Conservation (phyloP, 2,329 filamentous ascomycete genomes). For the Pseudogymnoascus sp. region DNA sequence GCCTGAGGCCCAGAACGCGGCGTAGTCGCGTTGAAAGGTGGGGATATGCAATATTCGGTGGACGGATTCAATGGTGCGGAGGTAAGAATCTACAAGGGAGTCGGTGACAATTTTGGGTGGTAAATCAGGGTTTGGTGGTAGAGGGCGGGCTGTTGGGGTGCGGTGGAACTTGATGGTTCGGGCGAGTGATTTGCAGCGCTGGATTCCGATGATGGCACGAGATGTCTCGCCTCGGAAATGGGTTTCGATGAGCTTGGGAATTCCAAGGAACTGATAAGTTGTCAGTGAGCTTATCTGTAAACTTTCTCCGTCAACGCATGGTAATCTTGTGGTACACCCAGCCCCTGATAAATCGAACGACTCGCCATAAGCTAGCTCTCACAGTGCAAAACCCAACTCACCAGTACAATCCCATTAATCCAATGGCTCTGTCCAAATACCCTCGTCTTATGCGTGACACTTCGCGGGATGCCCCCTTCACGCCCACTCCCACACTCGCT, state of each 20-base stretch:
- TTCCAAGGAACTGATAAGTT: slow-evolving; percentile 32
- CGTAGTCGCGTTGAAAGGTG: slow-evolving; percentile 40
- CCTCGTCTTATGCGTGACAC: slow-evolving; percentile 46
- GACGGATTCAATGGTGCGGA: slow-evolving; percentile 38
- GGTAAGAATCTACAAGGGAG: slow-evolving; percentile 40
- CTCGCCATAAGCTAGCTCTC: slow-evolving; percentile 18
- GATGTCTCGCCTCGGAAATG: slow-evolving; percentile 31
- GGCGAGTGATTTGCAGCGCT: slow-evolving; percentile 45
- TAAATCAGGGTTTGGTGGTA: slow-evolving; percentile 33
- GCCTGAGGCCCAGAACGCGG: slow-evolving; percentile 38
- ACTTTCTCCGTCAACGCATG: background rate
- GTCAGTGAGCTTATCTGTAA: slow-evolving; percentile 10
- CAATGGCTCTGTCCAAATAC: slow-evolving; percentile 51
- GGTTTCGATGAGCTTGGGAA: slow-evolving; percentile 38
- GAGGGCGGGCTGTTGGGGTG: slow-evolving; percentile 38
- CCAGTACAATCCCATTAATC: slow-evolving; percentile 41
- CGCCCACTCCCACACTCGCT: slow-evolving; percentile 23
- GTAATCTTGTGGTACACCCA: too few relatives aligned
- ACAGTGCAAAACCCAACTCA: slow-evolving; percentile 25
- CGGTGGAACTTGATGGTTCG: slow-evolving; percentile 43
- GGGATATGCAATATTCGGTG: slow-evolving; percentile 45
- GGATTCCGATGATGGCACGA: slow-evolving; percentile 30
- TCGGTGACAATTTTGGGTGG: slow-evolving; percentile 40
- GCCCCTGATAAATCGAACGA: slow-evolving; percentile 8
- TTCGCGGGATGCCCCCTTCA: slow-evolving; percentile 30